phyloP scores from a whole-genome alignment of 805 yeast genomes.

The Blastobotrys chiropterorum region DNA sequence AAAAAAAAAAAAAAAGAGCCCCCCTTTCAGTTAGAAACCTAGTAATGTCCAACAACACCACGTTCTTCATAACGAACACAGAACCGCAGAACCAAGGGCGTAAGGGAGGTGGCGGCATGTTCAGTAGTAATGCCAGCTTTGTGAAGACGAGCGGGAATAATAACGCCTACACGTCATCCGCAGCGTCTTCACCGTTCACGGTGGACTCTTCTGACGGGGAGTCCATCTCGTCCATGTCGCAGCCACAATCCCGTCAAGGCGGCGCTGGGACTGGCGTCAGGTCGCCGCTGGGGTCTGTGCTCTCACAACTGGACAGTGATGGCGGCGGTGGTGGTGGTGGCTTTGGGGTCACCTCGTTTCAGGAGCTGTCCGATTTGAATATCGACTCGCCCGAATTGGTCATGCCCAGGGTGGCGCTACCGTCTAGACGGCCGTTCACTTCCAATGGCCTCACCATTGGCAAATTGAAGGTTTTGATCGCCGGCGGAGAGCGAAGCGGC shows the following conservation, averaged over 20 bases:
- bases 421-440: constrained; percentile 21
- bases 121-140: not conserved
- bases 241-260: not conserved
- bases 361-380: not conserved
- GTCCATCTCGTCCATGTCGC: not conserved
- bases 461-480: constrained; percentile 45
- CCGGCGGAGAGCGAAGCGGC: constrained; percentile 85
- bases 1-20: not conserved
- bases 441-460: constrained; percentile 21
- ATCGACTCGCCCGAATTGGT: constrained; percentile 12
- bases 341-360: not conserved
- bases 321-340: not conserved
- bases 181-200: not conserved
- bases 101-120: not conserved
- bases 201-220: not conserved
- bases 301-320: constrained; percentile 6
- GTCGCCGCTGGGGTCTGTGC: constrained; percentile 2
- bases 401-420: constrained; percentile 22
- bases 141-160: not conserved
- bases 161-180: not conserved
- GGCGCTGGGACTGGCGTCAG: not conserved
- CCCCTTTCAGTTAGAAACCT: not conserved
- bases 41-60: constrained; percentile 2
- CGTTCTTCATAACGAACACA: constrained; percentile 11
- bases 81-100: constrained; percentile 8